Evolutionary conservation across 805 yeast species (phyloP), one percentile per base, ranked within the genome.

Genomic region (Cyberlindnera bimundalis): DNA sequence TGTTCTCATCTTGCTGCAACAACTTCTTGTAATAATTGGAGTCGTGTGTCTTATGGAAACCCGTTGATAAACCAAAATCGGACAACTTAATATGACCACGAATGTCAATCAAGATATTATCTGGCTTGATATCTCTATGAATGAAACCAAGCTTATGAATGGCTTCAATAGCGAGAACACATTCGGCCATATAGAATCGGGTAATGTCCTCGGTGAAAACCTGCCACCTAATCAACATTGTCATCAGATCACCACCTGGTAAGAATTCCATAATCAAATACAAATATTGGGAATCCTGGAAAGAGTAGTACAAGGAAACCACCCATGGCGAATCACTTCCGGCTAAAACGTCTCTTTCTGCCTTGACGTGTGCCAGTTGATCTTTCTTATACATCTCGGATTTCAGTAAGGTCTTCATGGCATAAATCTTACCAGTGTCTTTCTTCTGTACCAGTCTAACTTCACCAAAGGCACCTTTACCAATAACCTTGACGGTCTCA

Each of bases 381-480:
- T 93, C 96, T 40, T 89, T 77, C 63, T 88, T 89, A 50, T 86
- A 80, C 55, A 91, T 71, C 48, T 89, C 73, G 58, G 82, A 82
- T 64, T 93, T 93, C 62, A 87, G 84, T 58, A 93, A 70, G 9
- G 93, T 85, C 62, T 93, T 93, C 58, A 93, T 73, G 1, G 99
- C 99, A 64, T 96, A 91, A 39, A 93, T 84, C 64, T 93, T 98
- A 49, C 84, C 80, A 1, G 98, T 91, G 58, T 93, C 99, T 52
- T 79, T 82, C 70, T 95, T 95, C 51, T 89, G 78, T 2, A 98
- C 99, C 48, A 93, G 67, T 58, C 88, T 89, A 21, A 93, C 99
- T 65, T 93, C 96, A 35, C 99, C 99, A 61, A 93, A 93, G 3
- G 99, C 99, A 61, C 99, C 99, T 68, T 93, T 98, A 25, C 99